These are phyloP conservation scores for Fragaria iinumae DNA, from an alignment of 306 rosid species.

Conservation along the genomic window DNA sequence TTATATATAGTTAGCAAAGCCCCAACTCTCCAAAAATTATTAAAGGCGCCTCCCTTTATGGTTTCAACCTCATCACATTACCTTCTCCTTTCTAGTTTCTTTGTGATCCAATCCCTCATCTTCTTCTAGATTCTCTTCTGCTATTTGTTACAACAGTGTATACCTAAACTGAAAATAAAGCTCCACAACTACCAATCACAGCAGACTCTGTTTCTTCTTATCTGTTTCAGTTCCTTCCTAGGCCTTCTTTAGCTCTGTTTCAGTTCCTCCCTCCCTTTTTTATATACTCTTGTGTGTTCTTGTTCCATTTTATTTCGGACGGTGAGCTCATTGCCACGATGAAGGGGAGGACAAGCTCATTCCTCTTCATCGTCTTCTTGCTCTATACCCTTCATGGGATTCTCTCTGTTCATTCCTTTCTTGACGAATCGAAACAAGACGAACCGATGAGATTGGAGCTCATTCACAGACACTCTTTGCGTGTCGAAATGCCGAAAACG, in stretches of 20 bases:
- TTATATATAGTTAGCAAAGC: not conserved
- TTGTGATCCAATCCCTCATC: not conserved
- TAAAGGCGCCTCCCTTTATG: constrained; percentile 32
- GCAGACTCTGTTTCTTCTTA: not conserved
- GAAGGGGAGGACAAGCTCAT: constrained; percentile 11
- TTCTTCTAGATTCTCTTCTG: constrained; percentile 24
- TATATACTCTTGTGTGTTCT: not conserved
- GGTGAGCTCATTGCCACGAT: not conserved
- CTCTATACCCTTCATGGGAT: constrained; percentile 23
- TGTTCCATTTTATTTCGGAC: not conserved
- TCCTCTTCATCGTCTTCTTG: constrained; percentile 28
- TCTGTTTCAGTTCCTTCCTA: not conserved
- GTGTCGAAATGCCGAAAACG: not conserved
- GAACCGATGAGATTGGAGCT: constrained; percentile 39
- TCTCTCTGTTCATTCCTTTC: not conserved
- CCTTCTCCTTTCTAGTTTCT: constrained; percentile 4
- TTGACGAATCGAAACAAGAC: not conserved
- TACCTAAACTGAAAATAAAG: not conserved
- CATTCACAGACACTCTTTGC: constrained; percentile 43
- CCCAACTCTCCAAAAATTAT: constrained; percentile 8
- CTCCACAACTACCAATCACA: not conserved
- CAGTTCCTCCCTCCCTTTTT: not conserved
- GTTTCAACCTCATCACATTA: not conserved
- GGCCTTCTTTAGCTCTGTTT: not conserved
- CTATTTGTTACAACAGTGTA: not conserved